Percentiles rank a stretch among this genome's conserved stretches.
Conservation (phyloP, 345 rosid species). For the Gossypium australe region DNA sequence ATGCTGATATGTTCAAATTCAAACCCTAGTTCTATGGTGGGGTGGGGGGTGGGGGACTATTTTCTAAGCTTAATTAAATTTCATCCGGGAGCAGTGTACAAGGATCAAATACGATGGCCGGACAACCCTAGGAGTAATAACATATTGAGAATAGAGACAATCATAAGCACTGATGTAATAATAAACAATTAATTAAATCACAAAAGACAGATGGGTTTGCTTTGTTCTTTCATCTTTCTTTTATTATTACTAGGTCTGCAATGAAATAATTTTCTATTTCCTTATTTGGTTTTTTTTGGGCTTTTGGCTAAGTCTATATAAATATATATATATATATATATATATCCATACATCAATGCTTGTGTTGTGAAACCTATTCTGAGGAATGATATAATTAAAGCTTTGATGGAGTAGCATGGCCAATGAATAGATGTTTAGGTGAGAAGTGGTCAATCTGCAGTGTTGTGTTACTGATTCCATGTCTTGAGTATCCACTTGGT, state of each 20-base stretch:
- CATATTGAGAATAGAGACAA: neutral
- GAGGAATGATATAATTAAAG: neutral
- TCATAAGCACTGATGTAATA: neutral
- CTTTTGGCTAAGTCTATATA: neutral
- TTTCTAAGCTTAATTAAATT: neutral
- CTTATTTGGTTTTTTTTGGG: neutral
- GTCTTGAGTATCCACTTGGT: neutral
- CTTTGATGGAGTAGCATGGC: conserved; percentile 1
- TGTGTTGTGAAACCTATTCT: neutral
- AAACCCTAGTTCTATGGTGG: neutral
- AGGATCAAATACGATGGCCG: conserved; percentile 1
- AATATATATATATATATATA: neutral
- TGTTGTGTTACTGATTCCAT: conserved; percentile 10
- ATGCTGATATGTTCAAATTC: neutral
- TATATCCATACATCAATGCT: neutral
- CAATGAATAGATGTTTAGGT: neutral
- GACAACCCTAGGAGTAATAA: neutral
- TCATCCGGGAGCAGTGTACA: neutral
- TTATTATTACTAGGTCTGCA: neutral
- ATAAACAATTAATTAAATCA: neutral
- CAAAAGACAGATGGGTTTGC: neutral
- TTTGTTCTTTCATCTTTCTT: neutral
- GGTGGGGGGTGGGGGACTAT: neutral
- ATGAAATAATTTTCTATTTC: neutral
- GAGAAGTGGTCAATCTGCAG: conserved; percentile 21